phyloP scores from a whole-genome alignment of 2,329 filamentous ascomycete genomes.

The Phoma sp. region DNA sequence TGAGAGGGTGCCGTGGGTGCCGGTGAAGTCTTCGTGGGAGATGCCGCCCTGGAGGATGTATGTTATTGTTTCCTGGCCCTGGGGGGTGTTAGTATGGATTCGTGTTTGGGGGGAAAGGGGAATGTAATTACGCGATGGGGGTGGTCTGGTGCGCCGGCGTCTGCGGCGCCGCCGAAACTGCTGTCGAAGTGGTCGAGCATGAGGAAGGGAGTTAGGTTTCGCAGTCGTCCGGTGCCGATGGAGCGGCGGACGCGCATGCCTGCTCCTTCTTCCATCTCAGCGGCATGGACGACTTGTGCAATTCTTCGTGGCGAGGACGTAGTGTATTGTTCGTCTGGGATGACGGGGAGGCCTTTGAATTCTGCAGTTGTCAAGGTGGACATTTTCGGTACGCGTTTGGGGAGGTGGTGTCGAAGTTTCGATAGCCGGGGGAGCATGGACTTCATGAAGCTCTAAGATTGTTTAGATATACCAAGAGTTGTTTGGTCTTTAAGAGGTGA shows the following conservation, averaged over 20 bases:
- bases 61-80: slow-evolving; percentile 86
- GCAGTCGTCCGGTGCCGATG: slow-evolving; percentile 80
- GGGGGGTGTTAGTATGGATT: too few species aligned
- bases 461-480: too few species aligned
- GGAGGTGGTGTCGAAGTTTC: too few species aligned
- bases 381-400: too few species aligned
- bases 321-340: slow-evolving; percentile 43
- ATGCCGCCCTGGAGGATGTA: slow-evolving; percentile 82
- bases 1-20: slow-evolving; percentile 80
- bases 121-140: slow-evolving; percentile 62
- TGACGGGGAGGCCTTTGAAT: slow-evolving; percentile 56
- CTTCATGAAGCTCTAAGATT: too few species aligned
- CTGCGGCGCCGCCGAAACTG: slow-evolving; percentile 61
- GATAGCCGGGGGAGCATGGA: too few species aligned
- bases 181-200: slow-evolving; percentile 91
- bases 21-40: slow-evolving; percentile 90
- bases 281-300: slow-evolving; percentile 78
- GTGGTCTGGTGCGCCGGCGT: slow-evolving; percentile 87
- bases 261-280: slow-evolving; percentile 84
- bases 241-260: slow-evolving; percentile 85
- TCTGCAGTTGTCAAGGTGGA: too few species aligned
- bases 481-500: too few species aligned
- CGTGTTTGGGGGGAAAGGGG: not conserved
- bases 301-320: slow-evolving; percentile 70
- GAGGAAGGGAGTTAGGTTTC: slow-evolving; percentile 87